phyloP scores from a whole-genome alignment of 768 basidiomycete species.

The Auricularia cornea region DNA sequence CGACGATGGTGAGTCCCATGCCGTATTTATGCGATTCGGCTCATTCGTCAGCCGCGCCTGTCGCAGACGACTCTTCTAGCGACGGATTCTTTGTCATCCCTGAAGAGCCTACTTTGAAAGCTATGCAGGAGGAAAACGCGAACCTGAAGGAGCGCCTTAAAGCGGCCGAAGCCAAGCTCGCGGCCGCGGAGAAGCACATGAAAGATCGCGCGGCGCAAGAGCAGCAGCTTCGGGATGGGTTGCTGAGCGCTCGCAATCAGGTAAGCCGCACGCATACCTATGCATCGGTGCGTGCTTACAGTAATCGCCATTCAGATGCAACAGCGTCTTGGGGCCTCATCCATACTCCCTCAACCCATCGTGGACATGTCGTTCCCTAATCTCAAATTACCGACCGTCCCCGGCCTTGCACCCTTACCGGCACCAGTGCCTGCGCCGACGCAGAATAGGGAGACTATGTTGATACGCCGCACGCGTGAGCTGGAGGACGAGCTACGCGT shows the following conservation, averaged over 20 bases:
- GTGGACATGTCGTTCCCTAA: constrained; percentile 17
- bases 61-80: constrained; percentile 55
- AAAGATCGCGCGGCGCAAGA: constrained; percentile 73
- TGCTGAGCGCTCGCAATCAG: constrained; percentile 62
- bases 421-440: constrained; percentile 42
- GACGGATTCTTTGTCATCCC: constrained; percentile 77
- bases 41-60: constrained; percentile 4
- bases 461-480: constrained; percentile 51
- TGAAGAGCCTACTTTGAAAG: constrained; percentile 41
- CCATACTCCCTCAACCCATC: constrained; percentile 41
- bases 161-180: constrained; percentile 46
- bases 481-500: constrained; percentile 69
- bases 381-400: not conserved
- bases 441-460: constrained; percentile 44
- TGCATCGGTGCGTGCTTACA: too few species aligned
- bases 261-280: too few species aligned
- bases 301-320: too few species aligned
- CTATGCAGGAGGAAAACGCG: constrained; percentile 60
- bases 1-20: constrained; percentile 8
- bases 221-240: constrained; percentile 69
- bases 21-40: not conserved
- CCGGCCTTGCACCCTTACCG: constrained; percentile 28
- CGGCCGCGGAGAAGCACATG: constrained; percentile 52
- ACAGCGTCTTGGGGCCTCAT: constrained; percentile 6
- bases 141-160: constrained; percentile 54